A percentile compares a stretch with the other conserved stretches of the same genome.
Conservation (phyloP, 352 stramenopile species). For the Pythium insidiosum region DNA sequence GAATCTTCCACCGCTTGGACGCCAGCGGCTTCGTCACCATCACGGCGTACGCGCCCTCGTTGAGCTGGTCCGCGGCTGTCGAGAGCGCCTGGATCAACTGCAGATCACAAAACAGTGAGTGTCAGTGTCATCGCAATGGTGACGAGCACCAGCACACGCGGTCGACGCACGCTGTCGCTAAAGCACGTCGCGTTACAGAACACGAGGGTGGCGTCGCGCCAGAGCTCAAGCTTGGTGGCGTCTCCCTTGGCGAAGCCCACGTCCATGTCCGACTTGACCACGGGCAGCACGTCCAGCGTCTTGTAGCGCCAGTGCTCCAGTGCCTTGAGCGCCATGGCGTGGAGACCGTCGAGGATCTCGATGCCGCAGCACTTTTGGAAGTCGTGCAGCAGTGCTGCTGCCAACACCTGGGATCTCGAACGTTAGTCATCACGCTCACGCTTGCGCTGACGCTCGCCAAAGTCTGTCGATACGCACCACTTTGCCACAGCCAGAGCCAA, state of each 20-base stretch:
- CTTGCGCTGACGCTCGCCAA: too few relatives aligned
- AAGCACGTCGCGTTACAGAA: conserved; percentile 71
- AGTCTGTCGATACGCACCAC: conserved; percentile 30
- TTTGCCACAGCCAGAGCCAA: conserved; percentile 66
- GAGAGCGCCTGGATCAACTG: conserved; percentile 28
- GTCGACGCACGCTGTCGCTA: conserved; percentile 40
- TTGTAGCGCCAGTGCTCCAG: conserved; percentile 64
- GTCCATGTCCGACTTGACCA: conserved; percentile 41
- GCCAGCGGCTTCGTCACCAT: conserved; percentile 47
- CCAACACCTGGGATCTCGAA: conserved; percentile 39
- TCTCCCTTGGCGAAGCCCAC: conserved; percentile 47
- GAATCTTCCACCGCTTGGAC: conserved; percentile 47
- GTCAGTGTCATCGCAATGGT: neutral
- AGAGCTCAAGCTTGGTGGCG: conserved; percentile 33
- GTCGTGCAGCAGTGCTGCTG: conserved; percentile 46
- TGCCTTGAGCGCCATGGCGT: conserved; percentile 47
- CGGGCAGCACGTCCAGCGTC: conserved; percentile 40
- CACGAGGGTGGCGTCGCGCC: conserved; percentile 46
- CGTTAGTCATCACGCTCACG: neutral
- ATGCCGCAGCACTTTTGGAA: conserved; percentile 60
- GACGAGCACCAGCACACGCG: neutral
- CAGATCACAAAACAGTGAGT: neutral
- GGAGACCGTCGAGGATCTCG: conserved; percentile 55
- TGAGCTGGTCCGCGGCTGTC: conserved; percentile 27
- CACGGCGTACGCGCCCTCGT: conserved; percentile 47